Base-by-base conservation (phyloP, 306 rosid genomes). In the Corylus avellana region DNA sequence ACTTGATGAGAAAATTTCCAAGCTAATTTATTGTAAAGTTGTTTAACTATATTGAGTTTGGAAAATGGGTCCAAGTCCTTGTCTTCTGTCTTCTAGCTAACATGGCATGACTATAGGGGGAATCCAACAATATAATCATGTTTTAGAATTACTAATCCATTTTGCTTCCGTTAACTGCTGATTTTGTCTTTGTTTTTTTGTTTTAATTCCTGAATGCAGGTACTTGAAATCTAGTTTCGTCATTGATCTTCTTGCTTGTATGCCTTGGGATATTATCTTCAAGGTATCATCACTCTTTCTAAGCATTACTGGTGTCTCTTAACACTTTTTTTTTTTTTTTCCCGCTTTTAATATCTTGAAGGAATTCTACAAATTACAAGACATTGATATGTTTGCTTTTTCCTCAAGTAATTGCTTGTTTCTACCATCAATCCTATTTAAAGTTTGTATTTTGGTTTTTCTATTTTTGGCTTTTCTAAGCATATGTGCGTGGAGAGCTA, bases 261-360 rank as follows among this genome's bases (percentile, higher is more conserved):
- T 95, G 92, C 99, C 99, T 46, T 95, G 99, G 99, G 99, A 95
- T 82, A 72, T 89, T 77, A 84, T 95, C 81, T 95, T 73, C 89
- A 90, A 93, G 99, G 99, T 95, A 78, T 68, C 75, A 76, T 68
- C 76, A 27, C 51, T 77, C 66, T 77, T 72, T 80, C 72, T 18
- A 11, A 8, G 47, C 68, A 64, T 49, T 79, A 46, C 46, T 67
- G 69, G 27, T 53, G 73, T 67, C 83, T 68, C 18, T 64, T 20
- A 27, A 29, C 74, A 42, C 11, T 42, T 42, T 42, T 42, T 35
- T 12, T 17, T 22, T 22, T 22, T 22, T 22, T 22, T 81, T 32
- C 67, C 29, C 55, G 64, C 48, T 59, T 46, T 39, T 12, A 47
- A 12, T 46, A 46, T 11, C 25, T 42, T 20, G 13, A 42, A 46